Evolutionary conservation across 1,139 yeast genomes (phyloP).

Genomic region (Zygoascus sp.): DNA sequence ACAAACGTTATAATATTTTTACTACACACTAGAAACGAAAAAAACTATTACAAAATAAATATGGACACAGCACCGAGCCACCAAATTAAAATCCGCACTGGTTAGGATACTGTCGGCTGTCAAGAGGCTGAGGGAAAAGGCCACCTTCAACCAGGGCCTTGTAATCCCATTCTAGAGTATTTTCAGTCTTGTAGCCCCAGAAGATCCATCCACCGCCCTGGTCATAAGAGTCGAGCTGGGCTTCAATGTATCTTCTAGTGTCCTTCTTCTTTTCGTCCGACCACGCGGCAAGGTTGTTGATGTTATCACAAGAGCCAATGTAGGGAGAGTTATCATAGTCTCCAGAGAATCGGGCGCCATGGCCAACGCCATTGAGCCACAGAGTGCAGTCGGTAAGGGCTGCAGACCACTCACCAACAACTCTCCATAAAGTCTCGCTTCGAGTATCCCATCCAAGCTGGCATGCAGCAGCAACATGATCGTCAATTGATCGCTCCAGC

Average conservation of each 20-base stretch:
- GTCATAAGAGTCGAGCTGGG: constrained; percentile 82
- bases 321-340: constrained; percentile 45
- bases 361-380: constrained; percentile 89
- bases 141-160: constrained; percentile 51
- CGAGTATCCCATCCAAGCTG: constrained; percentile 49
- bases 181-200: constrained; percentile 87
- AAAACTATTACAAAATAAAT: background rate
- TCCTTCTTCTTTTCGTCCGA: constrained; percentile 49
- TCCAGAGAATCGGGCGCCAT: constrained; percentile 84
- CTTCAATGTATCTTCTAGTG: constrained; percentile 73
- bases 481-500: constrained; percentile 51
- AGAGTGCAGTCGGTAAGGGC: constrained; percentile 90
- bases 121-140: constrained; percentile 76
- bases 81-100: constrained; percentile 48
- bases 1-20: background rate
- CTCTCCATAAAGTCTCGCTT: constrained; percentile 64
- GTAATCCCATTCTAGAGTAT: constrained; percentile 84
- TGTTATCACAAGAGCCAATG: constrained; percentile 62
- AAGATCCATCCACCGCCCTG: constrained; percentile 76
- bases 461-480: constrained; percentile 63
- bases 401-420: constrained; percentile 91
- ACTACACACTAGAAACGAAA: constrained; percentile 2
- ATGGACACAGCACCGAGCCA: background rate
- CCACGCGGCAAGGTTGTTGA: constrained; percentile 58
- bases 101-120: constrained; percentile 60